Conservation (phyloP, 2,329 filamentous ascomycete species). For the Cytospora piceicola region DNA sequence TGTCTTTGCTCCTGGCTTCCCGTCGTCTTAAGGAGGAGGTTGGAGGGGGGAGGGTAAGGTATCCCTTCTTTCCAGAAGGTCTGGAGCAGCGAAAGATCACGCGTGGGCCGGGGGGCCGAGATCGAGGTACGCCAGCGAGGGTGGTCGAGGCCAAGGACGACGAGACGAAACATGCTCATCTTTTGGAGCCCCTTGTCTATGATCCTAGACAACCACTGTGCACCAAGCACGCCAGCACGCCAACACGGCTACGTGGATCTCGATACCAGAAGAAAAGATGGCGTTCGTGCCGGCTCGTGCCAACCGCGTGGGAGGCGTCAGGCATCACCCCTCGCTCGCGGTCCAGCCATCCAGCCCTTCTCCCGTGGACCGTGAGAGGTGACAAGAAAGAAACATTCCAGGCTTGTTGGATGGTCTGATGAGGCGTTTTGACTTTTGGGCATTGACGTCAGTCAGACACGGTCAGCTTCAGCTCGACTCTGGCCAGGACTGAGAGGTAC, state of each 20-base stretch:
- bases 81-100: background rate
- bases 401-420: background rate
- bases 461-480: conserved; percentile 1
- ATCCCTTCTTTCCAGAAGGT: too few relatives aligned
- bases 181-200: background rate
- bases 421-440: background rate
- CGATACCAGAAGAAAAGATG: background rate
- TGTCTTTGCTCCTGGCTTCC: background rate
- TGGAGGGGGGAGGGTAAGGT: too few relatives aligned
- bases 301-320: conserved; percentile 14
- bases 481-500: background rate
- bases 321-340: background rate
- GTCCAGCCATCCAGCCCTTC: conserved; percentile 13
- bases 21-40: background rate
- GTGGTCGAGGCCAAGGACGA: background rate
- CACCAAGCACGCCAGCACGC: background rate
- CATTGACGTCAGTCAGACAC: background rate
- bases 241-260: background rate
- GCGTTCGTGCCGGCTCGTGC: conserved; percentile 19
- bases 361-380: background rate
- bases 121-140: background rate
- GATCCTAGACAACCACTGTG: conserved; percentile 4
- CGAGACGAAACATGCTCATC: background rate
- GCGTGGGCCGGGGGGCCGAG: background rate
- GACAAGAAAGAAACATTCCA: conserved; percentile 2